Conservation (phyloP, 108 stramenopile species). For the Fragilariopsis cylindrus region DNA sequence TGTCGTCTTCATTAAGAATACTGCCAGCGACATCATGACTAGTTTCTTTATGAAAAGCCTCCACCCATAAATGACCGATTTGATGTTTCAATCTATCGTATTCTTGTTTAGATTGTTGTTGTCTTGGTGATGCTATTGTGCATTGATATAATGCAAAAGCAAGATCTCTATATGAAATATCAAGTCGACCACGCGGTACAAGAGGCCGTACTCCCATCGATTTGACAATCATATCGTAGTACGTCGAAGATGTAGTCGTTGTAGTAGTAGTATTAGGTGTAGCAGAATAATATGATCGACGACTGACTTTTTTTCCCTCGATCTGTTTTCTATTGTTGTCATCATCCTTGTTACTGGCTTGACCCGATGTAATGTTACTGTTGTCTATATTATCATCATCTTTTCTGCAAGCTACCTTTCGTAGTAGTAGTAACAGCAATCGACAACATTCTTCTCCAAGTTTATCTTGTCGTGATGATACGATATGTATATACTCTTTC, state of each 20-base stretch:
- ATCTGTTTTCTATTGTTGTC: too few relatives aligned
- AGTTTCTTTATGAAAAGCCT: conserved; percentile 3
- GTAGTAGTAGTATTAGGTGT: neutral
- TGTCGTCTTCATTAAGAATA: neutral
- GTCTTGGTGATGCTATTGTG: neutral
- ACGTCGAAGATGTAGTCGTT: neutral
- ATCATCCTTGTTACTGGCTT: too few relatives aligned
- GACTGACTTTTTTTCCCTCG: neutral
- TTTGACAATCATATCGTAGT: neutral
- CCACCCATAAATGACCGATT: neutral
- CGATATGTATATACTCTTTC: conserved; percentile 44
- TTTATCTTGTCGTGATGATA: conserved; percentile 20
- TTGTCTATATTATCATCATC: too few relatives aligned
- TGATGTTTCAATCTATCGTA: neutral
- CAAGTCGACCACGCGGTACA: conserved; percentile 74
- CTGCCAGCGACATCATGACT: conserved; percentile 1
- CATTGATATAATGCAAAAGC: conserved; percentile 51
- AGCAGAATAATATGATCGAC: neutral
- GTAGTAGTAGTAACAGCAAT: neutral
- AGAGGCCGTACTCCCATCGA: conserved; percentile 40
- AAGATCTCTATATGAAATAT: conserved; percentile 59
- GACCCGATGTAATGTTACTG: too few relatives aligned
- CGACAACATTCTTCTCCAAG: conserved; percentile 30
- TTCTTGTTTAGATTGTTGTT: conserved; percentile 7
- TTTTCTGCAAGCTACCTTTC: too few relatives aligned